Conservation (phyloP, 2,329 filamentous ascomycete genomes). For the Escovopsis sp. region DNA sequence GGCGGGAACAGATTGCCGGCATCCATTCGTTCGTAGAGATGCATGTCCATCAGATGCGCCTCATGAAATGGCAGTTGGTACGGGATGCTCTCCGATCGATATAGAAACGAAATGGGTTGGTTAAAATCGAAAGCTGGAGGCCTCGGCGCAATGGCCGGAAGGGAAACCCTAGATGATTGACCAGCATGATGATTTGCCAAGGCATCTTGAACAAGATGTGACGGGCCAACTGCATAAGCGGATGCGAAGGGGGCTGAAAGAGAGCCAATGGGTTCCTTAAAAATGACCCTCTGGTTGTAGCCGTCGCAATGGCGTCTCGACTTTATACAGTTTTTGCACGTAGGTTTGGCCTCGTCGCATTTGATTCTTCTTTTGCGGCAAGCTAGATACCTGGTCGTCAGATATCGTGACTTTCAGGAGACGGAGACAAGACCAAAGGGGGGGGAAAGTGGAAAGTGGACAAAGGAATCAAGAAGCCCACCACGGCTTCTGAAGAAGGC, state of each 20-base stretch:
- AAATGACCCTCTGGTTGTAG: constrained; percentile 67
- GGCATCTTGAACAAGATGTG: constrained; percentile 12
- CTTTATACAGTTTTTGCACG: constrained; percentile 73
- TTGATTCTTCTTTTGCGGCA: constrained; percentile 94
- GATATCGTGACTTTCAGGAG: constrained; percentile 1
- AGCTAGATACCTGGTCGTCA: constrained; percentile 33
- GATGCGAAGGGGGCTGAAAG: constrained; percentile 25
- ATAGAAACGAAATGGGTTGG: constrained; percentile 3
- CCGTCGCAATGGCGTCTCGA: constrained; percentile 74
- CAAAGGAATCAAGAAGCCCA: no score
- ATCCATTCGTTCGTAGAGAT: neutral
- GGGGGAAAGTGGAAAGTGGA: no score
- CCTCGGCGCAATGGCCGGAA: constrained; percentile 35
- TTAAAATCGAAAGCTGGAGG: constrained; percentile 20
- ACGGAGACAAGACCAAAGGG: no score
- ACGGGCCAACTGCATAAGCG: constrained; percentile 28
- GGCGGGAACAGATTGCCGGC: constrained; percentile 1
- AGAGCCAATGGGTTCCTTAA: constrained; percentile 46
- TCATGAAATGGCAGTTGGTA: constrained; percentile 5
- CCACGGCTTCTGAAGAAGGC: no score
- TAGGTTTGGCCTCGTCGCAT: constrained; percentile 79
- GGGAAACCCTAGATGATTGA: constrained; percentile 22
- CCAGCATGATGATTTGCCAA: constrained; percentile 21
- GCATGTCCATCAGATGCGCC: neutral
- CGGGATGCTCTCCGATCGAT: neutral